Conservation (phyloP, 495 filamentous ascomycete genomes). For the Penicillium malachiteum region DNA sequence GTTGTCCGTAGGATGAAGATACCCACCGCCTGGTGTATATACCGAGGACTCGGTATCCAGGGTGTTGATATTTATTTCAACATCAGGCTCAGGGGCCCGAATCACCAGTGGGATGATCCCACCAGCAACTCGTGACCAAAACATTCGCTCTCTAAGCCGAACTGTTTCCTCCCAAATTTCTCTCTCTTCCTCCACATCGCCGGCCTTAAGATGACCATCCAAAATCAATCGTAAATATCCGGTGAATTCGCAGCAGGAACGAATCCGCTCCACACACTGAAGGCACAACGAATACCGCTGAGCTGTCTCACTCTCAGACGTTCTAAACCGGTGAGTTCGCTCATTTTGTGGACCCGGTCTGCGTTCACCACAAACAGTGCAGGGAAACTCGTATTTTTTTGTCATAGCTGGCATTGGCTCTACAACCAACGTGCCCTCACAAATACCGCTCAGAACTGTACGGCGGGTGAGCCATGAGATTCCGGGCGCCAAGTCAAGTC, state of each 20-base stretch:
- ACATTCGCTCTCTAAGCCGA: slow-evolving; percentile 86
- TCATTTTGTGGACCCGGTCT: slow-evolving; percentile 66
- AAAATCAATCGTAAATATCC: slow-evolving; percentile 86
- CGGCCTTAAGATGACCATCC: slow-evolving; percentile 78
- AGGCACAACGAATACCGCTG: slow-evolving; percentile 87
- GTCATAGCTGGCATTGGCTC: slow-evolving; percentile 71
- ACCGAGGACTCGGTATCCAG: too few species aligned
- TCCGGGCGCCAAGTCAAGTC: slow-evolving; percentile 84
- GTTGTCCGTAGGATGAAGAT: slow-evolving; percentile 12
- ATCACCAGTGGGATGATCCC: slow-evolving; percentile 73
- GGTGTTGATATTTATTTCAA: background rate
- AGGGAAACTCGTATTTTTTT: slow-evolving; percentile 66
- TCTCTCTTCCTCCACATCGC: slow-evolving; percentile 74
- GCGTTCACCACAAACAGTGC: slow-evolving; percentile 84
- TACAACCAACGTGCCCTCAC: slow-evolving; percentile 82
- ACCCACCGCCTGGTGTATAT: background rate
- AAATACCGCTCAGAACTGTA: slow-evolving; percentile 76
- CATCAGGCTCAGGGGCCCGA: slow-evolving; percentile 6
- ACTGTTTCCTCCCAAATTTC: slow-evolving; percentile 93
- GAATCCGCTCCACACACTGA: slow-evolving; percentile 80
- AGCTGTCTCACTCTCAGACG: slow-evolving; percentile 77
- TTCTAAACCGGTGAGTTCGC: slow-evolving; percentile 84
- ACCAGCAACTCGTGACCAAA: slow-evolving; percentile 88
- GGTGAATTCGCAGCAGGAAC: slow-evolving; percentile 87
- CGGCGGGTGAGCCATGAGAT: slow-evolving; percentile 90